A percentile compares a stretch with the other conserved stretches of the same genome.
Evolutionary conservation across 2,329 filamentous ascomycete genomes (phyloP).

Genomic region (Tolypocladium ovalisporum): DNA sequence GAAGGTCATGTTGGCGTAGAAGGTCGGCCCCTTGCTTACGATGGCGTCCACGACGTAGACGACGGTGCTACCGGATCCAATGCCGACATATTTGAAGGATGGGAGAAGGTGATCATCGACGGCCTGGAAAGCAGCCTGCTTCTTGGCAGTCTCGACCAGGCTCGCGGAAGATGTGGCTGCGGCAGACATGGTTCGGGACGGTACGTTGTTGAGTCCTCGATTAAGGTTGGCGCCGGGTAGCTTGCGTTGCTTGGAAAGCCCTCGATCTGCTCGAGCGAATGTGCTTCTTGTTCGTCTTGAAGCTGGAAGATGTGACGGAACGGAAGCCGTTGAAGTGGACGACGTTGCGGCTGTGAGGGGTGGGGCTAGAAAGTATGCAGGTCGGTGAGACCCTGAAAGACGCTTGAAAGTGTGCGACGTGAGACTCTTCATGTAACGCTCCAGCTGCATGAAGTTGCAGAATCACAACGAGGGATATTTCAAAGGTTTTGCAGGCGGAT

Average conservation of each 20-base stretch:
- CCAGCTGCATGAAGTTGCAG: neutral
- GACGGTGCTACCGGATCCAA: slow-evolving; percentile 73
- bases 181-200: neutral
- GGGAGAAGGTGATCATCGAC: slow-evolving; percentile 61
- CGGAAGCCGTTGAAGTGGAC: neutral
- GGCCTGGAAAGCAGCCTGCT: slow-evolving; percentile 61
- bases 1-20: slow-evolving; percentile 62
- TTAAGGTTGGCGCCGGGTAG: neutral
- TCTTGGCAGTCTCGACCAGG: slow-evolving; percentile 62
- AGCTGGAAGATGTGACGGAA: neutral
- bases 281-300: neutral
- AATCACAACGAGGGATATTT: neutral
- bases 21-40: slow-evolving; percentile 41
- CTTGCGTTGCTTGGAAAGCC: neutral
- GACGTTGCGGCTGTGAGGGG: neutral
- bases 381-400: neutral
- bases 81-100: slow-evolving; percentile 56
- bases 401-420: neutral
- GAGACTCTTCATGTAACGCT: neutral
- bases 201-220: neutral
- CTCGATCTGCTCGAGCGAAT: no score
- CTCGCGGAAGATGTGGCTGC: neutral
- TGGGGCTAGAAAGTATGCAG: neutral
- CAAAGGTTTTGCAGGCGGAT: neutral
- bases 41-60: slow-evolving; percentile 81